Conservation (phyloP, 352 stramenopile species). For the Peronospora farinosa region DNA sequence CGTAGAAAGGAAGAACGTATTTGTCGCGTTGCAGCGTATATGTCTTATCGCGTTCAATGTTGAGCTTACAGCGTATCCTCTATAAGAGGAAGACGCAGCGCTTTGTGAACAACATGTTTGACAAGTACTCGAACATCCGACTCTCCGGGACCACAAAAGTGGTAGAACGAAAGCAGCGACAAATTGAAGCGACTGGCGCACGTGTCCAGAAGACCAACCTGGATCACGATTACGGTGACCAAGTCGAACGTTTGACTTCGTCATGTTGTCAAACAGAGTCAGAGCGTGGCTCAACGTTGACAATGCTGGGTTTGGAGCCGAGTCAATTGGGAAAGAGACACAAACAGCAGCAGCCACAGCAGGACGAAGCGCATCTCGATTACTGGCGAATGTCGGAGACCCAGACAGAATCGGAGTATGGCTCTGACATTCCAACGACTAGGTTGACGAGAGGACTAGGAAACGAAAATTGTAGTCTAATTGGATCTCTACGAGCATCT, state of each 20-base stretch:
- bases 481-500: background rate
- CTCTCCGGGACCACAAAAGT: constrained; percentile 12
- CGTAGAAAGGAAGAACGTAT: constrained; percentile 1
- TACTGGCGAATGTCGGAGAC: constrained; percentile 18
- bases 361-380: constrained; percentile 14
- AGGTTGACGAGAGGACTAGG: constrained; percentile 12
- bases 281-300: constrained; percentile 14
- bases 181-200: constrained; percentile 12
- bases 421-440: constrained; percentile 15
- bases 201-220: constrained; percentile 10
- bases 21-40: constrained; percentile 14
- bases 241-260: constrained; percentile 19
- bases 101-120: constrained; percentile 31
- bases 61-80: constrained; percentile 26
- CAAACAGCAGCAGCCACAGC: constrained; percentile 10
- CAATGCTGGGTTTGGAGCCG: constrained; percentile 9
- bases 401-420: constrained; percentile 15
- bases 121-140: constrained; percentile 31
- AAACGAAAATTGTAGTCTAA: constrained; percentile 3
- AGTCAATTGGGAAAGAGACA: constrained; percentile 14
- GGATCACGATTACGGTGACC: constrained; percentile 13
- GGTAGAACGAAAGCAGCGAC: constrained; percentile 16
- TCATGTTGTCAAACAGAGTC: constrained; percentile 24
- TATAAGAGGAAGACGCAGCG: constrained; percentile 27
- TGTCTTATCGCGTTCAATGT: constrained; percentile 26